Conservation (phyloP, 106 monocot genomes). For the Dactylorhiza incarnata region DNA sequence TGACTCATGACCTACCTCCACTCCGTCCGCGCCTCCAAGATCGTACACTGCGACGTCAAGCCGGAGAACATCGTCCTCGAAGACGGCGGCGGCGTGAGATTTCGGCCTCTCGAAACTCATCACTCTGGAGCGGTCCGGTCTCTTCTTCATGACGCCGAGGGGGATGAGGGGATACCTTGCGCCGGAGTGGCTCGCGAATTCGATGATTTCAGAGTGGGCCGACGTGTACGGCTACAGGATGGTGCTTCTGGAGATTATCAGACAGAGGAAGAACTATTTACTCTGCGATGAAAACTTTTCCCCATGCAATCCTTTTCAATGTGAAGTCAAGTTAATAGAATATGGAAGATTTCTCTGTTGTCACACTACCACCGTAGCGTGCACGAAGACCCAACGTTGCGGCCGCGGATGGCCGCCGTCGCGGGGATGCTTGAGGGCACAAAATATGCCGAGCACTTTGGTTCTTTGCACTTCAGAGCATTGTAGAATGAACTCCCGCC, state of each 20-base stretch:
- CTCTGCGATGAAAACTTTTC: too few relatives aligned
- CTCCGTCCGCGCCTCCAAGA: constrained; percentile 58
- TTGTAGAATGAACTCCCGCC: too few relatives aligned
- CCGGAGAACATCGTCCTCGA: constrained; percentile 93
- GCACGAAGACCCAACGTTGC: constrained; percentile 63
- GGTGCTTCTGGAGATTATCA: constrained; percentile 81
- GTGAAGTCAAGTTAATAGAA: too few relatives aligned
- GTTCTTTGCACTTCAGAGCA: too few relatives aligned
- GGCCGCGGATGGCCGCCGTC: constrained; percentile 61
- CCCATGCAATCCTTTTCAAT: too few relatives aligned
- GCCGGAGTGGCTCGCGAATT: constrained; percentile 92
- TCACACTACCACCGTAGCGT: too few relatives aligned
- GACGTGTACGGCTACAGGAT: constrained; percentile 98
- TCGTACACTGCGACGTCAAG: constrained; percentile 95
- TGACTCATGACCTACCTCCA: constrained; percentile 96
- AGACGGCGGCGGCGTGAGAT: constrained; percentile 53
- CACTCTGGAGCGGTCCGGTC: constrained; percentile 55
- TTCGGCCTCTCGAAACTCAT: constrained; percentile 90
- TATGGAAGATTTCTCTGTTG: too few relatives aligned
- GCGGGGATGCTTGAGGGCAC: constrained; percentile 56
- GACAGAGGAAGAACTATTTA: constrained; percentile 63
- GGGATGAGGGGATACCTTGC: constrained; percentile 91
- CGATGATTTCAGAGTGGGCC: constrained; percentile 67
- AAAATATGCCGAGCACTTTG: too few relatives aligned
- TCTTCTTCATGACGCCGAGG: constrained; percentile 86